Percentiles rank a stretch among this genome's conserved stretches.
Conservation (phyloP, 2,329 filamentous ascomycete species). For the Kalmusia sp. region DNA sequence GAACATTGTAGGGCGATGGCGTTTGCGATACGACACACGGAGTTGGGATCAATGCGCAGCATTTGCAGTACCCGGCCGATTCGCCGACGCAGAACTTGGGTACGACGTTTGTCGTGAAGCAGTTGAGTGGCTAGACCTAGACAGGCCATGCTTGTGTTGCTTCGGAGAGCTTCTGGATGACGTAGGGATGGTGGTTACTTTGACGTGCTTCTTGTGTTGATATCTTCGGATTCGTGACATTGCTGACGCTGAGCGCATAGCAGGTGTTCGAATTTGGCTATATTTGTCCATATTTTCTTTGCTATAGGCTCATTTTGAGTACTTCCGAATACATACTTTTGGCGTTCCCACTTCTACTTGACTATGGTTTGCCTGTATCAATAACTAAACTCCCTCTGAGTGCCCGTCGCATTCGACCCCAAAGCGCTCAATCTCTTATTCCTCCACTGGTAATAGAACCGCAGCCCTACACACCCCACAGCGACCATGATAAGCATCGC, state of each 20-base stretch:
- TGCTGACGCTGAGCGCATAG: too few species aligned
- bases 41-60: constrained; percentile 37
- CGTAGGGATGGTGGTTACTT: too few species aligned
- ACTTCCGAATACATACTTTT: too few species aligned
- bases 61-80: constrained; percentile 35
- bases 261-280: too few species aligned
- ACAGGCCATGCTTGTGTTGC: not conserved
- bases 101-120: constrained; percentile 25
- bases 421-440: constrained; percentile 1
- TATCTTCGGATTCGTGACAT: too few species aligned
- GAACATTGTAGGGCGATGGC: constrained; percentile 42
- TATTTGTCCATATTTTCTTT: too few species aligned
- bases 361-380: not conserved
- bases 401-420: not conserved
- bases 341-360: not conserved
- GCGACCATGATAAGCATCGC: constrained; percentile 10
- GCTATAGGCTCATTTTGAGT: not conserved
- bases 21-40: constrained; percentile 46
- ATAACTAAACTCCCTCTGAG: constrained; percentile 4
- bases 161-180: not conserved
- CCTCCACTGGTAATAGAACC: constrained; percentile 8
- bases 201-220: too few species aligned
- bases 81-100: constrained; percentile 40
- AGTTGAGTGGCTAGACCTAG: constrained; percentile 8
- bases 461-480: constrained; percentile 6